Percentiles rank a stretch among this genome's conserved stretches.
Conservation (phyloP, 495 filamentous ascomycete genomes). For the Immersiella caudata region DNA sequence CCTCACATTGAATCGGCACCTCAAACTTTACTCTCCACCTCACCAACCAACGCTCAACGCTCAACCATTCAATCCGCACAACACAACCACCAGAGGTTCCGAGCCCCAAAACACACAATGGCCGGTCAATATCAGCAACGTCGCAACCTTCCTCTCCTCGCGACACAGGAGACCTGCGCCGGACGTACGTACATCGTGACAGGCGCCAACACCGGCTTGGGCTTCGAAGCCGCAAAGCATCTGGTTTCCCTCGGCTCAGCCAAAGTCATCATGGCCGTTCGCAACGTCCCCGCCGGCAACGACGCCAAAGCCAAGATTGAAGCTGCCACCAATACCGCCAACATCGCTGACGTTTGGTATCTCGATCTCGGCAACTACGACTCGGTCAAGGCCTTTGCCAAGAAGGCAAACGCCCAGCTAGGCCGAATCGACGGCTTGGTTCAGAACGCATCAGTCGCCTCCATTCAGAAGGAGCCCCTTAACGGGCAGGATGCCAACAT, state of each 20-base stretch:
- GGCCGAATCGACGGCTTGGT: constrained; percentile 44
- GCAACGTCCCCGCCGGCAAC: constrained; percentile 25
- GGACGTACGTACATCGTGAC: constrained; percentile 56
- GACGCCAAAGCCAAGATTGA: constrained; percentile 14
- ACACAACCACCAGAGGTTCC: constrained; percentile 16
- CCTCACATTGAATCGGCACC: too few relatives aligned
- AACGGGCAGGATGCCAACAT: constrained; percentile 39
- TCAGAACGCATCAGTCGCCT: constrained; percentile 45
- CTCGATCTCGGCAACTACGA: constrained; percentile 32
- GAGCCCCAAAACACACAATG: background rate
- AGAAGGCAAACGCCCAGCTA: constrained; percentile 33
- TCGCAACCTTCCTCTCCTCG: constrained; percentile 20
- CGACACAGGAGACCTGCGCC: background rate
- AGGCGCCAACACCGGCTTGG: constrained; percentile 57
- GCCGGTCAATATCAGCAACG: background rate
- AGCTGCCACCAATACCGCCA: background rate
- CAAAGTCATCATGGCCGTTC: constrained; percentile 53
- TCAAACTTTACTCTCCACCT: too few relatives aligned
- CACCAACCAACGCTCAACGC: too few relatives aligned
- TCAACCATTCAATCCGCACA: background rate
- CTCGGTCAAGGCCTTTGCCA: constrained; percentile 43
- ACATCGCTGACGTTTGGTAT: constrained; percentile 49
- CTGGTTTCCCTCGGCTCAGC: constrained; percentile 45
- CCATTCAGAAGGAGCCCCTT: constrained; percentile 2
- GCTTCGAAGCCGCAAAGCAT: constrained; percentile 54